Conservation (phyloP, 192 early-diverging fungal genomes). For the Chytriomyces sp. region DNA sequence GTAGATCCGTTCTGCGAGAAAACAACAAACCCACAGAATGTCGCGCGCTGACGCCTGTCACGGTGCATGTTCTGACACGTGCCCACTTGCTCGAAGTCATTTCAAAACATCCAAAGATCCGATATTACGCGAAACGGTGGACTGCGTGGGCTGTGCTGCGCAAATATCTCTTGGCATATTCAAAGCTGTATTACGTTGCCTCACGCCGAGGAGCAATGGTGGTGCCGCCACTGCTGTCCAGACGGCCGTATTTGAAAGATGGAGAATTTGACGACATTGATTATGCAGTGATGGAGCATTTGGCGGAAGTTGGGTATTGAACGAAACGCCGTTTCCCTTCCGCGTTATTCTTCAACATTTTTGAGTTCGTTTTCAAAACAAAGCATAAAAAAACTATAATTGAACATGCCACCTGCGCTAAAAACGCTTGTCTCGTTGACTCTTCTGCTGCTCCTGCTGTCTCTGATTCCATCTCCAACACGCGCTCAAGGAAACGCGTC, state of each 20-base stretch:
- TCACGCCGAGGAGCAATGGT: slow-evolving; percentile 51
- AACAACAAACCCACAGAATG: slow-evolving; percentile 49
- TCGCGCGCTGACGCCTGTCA: slow-evolving; percentile 53
- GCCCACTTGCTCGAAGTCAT: slow-evolving; percentile 39
- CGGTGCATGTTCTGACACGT: slow-evolving; percentile 42
- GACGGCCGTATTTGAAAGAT: slow-evolving; percentile 47
- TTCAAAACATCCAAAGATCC: slow-evolving; percentile 52
- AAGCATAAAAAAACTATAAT: not conserved
- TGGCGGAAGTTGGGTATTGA: slow-evolving; percentile 52
- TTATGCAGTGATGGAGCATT: slow-evolving; percentile 54
- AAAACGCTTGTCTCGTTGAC: no score
- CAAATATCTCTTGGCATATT: slow-evolving; percentile 52
- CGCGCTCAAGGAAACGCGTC: not conserved
- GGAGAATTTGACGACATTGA: slow-evolving; percentile 61
- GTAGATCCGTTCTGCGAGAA: slow-evolving; percentile 52
- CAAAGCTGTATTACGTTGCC: slow-evolving; percentile 53
- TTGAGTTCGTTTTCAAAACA: not conserved
- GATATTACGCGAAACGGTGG: slow-evolving; percentile 60
- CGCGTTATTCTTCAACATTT: not conserved
- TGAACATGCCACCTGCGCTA: no score
- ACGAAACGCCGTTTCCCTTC: not conserved
- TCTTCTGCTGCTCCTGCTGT: not conserved
- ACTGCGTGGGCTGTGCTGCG: slow-evolving; percentile 56
- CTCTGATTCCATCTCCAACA: not conserved
- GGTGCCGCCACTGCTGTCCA: slow-evolving; percentile 47